Percentiles rank a stretch among this genome's conserved stretches.
phyloP scores from a whole-genome alignment of 1,139 yeast genomes.

The Magnusiomyces tetraspermus region DNA sequence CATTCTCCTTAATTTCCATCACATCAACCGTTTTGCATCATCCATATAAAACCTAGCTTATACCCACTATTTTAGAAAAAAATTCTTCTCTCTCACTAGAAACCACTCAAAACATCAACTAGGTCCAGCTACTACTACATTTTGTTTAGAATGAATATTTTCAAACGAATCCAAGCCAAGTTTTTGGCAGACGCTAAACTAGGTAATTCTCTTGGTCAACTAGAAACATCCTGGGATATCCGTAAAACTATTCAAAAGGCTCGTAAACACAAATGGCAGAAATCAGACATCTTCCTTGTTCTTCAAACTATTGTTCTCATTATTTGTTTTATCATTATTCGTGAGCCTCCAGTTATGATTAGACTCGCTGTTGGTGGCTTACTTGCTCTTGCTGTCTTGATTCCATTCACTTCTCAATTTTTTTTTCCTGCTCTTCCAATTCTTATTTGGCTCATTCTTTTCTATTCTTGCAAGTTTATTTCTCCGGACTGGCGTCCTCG shows the following conservation, averaged over 20 bases:
- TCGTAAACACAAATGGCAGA: slow-evolving; percentile 38
- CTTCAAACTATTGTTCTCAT: slow-evolving; percentile 30
- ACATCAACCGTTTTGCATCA: no score
- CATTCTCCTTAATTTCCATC: no score
- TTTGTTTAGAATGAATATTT: slow-evolving; percentile 17
- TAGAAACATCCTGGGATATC: slow-evolving; percentile 53
- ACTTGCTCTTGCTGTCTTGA: slow-evolving; percentile 38
- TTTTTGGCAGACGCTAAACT: slow-evolving; percentile 45
- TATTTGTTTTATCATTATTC: slow-evolving; percentile 44
- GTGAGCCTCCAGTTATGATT: slow-evolving; percentile 44
- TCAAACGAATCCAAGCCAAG: slow-evolving; percentile 21
- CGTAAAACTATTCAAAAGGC: slow-evolving; percentile 41
- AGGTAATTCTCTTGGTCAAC: slow-evolving; percentile 45
- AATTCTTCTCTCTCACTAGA: no score
- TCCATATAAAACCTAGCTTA: no score
- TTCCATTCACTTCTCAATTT: slow-evolving; percentile 80
- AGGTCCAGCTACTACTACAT: no score
- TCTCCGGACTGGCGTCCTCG: slow-evolving; percentile 77
- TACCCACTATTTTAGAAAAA: no score
- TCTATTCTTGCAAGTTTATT: slow-evolving; percentile 69
- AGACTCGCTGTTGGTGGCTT: slow-evolving; percentile 22
- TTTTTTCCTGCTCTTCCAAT: slow-evolving; percentile 80
- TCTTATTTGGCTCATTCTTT: slow-evolving; percentile 78
- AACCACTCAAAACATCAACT: no score
- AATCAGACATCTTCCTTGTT: slow-evolving; percentile 26